Percentiles rank a stretch among this genome's conserved stretches.
phyloP scores from a whole-genome alignment of 1,139 yeast genomes.

The Sugiyamaella xylanicola region DNA sequence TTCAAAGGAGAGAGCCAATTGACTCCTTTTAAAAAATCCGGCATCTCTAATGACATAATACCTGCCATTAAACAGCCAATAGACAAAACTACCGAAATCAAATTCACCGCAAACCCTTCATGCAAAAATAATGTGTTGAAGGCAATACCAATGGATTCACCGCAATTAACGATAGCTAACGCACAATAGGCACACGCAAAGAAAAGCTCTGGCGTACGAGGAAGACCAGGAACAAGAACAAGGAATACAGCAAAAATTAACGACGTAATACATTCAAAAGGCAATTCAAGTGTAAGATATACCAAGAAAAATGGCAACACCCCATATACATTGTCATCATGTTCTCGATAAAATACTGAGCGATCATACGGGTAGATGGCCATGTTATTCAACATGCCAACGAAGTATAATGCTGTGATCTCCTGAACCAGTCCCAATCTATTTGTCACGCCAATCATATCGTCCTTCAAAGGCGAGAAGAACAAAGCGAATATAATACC shows the following conservation, averaged over 20 bases:
- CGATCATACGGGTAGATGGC: conserved; percentile 75
- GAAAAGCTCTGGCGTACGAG: conserved; percentile 66
- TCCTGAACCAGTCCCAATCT: conserved; percentile 79
- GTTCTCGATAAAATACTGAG: conserved; percentile 76
- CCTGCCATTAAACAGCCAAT: conserved; percentile 85
- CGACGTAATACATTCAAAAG: conserved; percentile 66
- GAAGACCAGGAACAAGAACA: conserved; percentile 72
- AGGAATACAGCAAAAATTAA: conserved; percentile 60
- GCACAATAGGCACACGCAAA: conserved; percentile 64
- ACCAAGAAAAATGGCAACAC: conserved; percentile 64
- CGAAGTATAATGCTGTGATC: conserved; percentile 68
- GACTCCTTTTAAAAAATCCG: conserved; percentile 63
- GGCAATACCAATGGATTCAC: conserved; percentile 80
- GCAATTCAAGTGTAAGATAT: conserved; percentile 70
- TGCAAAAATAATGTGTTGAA: conserved; percentile 75
- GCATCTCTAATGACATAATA: conserved; percentile 77
- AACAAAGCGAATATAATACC: conserved; percentile 68
- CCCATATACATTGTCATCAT: conserved; percentile 71
- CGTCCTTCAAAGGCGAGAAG: conserved; percentile 67
- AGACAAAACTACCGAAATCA: conserved; percentile 63
- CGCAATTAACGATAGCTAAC: conserved; percentile 64
- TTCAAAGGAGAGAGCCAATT: conserved; percentile 76
- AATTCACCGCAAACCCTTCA: conserved; percentile 76
- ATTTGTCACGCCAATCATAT: conserved; percentile 61
- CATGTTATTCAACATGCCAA: conserved; percentile 77